Conservation (phyloP, 306 rosid species). For the Castanea mollissima region DNA sequence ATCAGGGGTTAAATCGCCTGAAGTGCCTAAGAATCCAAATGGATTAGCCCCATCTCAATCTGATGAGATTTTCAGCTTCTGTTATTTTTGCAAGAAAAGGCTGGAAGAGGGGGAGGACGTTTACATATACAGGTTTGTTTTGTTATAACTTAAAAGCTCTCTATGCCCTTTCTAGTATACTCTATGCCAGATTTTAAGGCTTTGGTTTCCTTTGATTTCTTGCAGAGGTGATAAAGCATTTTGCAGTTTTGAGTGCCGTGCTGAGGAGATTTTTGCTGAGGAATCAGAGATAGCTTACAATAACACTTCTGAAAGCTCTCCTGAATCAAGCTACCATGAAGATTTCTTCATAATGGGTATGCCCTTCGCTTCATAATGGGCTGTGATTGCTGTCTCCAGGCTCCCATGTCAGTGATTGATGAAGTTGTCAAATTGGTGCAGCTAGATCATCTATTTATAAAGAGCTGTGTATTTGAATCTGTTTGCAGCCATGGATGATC, state of each 20-base stretch:
- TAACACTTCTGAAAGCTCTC: constrained; percentile 46
- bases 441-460: constrained; percentile 31
- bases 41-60: constrained; percentile 23
- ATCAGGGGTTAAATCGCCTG: constrained; percentile 34
- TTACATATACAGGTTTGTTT: constrained; percentile 53
- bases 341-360: constrained; percentile 59
- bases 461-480: constrained; percentile 40
- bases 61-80: constrained; percentile 34
- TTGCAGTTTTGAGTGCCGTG: constrained; percentile 59
- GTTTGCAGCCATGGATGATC: constrained; percentile 49
- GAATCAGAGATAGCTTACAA: constrained; percentile 39
- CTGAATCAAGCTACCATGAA: constrained; percentile 59
- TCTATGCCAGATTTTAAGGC: constrained; percentile 2
- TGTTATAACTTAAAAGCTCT: background rate
- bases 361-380: constrained; percentile 37
- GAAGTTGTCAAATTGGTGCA: constrained; percentile 16
- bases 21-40: constrained; percentile 23
- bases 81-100: constrained; percentile 54
- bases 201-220: constrained; percentile 16
- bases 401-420: constrained; percentile 6
- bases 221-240: constrained; percentile 63
- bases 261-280: constrained; percentile 42
- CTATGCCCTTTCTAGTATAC: background rate
- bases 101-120: constrained; percentile 50
- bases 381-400: constrained; percentile 15